Conservation (phyloP, 441 rosid species). For the Erodium texanum region DNA sequence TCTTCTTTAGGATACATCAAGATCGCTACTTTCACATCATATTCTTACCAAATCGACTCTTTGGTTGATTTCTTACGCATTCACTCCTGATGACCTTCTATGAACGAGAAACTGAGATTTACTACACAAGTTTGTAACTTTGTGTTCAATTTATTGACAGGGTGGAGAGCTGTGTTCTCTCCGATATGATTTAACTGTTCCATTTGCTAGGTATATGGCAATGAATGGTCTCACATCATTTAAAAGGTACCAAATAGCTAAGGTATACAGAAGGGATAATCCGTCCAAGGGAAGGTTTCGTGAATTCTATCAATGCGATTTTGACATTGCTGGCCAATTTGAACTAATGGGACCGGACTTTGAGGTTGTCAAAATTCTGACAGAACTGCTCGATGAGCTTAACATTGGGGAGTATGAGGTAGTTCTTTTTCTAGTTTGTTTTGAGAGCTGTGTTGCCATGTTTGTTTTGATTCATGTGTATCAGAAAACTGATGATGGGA, state of each 20-base stretch:
- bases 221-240: conserved; percentile 79
- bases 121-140: neutral
- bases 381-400: conserved; percentile 71
- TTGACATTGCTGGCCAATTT: conserved; percentile 96
- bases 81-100: neutral
- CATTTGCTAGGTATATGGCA: conserved; percentile 89
- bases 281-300: conserved; percentile 91
- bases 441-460: neutral
- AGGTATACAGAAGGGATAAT: conserved; percentile 84
- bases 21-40: neutral
- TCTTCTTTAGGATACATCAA: neutral
- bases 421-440: neutral
- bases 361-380: conserved; percentile 63
- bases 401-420: conserved; percentile 86
- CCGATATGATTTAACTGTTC: conserved; percentile 89
- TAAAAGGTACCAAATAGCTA: conserved; percentile 81
- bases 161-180: conserved; percentile 97
- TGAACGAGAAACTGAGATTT: neutral
- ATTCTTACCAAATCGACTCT: neutral
- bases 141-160: conserved; percentile 29
- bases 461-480: neutral
- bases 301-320: conserved; percentile 93
- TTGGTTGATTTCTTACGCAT: neutral
- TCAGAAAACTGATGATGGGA: neutral
- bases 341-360: conserved; percentile 98